These are phyloP conservation scores for Pontederia paniculata DNA, from an alignment of 176 grass and related monocot species.

Conservation along the genomic window DNA sequence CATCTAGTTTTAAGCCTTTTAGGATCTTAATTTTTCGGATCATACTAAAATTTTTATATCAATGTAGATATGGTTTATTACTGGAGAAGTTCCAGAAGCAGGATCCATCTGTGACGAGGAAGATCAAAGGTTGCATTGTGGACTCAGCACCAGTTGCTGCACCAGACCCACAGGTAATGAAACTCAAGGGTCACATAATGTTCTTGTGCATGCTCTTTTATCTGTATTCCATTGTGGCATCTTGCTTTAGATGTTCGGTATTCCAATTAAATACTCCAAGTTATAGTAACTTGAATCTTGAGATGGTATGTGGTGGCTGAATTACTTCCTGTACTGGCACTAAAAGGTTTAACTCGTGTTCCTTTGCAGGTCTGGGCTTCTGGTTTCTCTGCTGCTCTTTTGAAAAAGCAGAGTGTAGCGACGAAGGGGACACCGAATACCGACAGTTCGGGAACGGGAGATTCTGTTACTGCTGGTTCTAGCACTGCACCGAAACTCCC, in stretches of 20 bases:
- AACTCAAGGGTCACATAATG: too few relatives aligned
- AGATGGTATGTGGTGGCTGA: too few relatives aligned
- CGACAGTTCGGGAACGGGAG: conserved; percentile 21
- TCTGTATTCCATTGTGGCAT: background rate
- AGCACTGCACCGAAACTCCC: conserved; percentile 30
- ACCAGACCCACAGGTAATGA: conserved; percentile 74
- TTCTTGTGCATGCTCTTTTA: too few relatives aligned
- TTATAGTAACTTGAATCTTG: background rate
- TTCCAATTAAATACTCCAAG: background rate
- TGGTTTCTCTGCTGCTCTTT: conserved; percentile 88
- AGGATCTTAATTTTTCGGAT: too few relatives aligned
- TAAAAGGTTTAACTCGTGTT: background rate
- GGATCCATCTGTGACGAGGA: conserved; percentile 48
- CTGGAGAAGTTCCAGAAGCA: conserved; percentile 56
- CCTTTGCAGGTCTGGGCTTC: conserved; percentile 64
- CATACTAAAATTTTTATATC: background rate
- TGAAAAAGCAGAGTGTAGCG: conserved; percentile 67
- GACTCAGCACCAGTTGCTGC: conserved; percentile 88
- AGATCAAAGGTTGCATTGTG: conserved; percentile 76
- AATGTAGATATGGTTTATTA: conserved; percentile 73
- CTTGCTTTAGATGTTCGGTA: background rate
- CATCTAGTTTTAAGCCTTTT: too few relatives aligned
- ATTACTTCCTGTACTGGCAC: background rate
- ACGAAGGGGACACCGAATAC: conserved; percentile 34
- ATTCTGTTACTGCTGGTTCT: conserved; percentile 28